Percentiles rank a stretch among this genome's conserved stretches.
phyloP scores from a whole-genome alignment of 208 protist species.

The Acanthamoeba castellanii region DNA sequence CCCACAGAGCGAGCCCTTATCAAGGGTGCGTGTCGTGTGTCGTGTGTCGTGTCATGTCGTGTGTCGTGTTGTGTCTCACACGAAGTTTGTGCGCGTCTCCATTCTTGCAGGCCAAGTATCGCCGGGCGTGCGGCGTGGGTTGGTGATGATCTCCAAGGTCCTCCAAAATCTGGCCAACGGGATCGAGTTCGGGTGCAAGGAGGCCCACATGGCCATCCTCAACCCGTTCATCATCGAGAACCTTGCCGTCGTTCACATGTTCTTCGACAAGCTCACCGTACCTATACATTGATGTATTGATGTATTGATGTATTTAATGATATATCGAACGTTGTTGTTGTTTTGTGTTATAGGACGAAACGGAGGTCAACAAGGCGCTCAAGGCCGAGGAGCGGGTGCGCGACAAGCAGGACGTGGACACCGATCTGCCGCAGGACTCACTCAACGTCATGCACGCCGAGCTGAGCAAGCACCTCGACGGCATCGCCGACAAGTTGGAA shows the following conservation, averaged over 20 bases:
- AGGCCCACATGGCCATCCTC: constrained; percentile 81
- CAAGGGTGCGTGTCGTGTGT: neutral
- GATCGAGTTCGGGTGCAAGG: constrained; percentile 80
- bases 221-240: constrained; percentile 84
- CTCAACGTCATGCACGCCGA: neutral
- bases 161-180: constrained; percentile 87
- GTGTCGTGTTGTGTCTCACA: too few relatives aligned
- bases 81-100: too few relatives aligned
- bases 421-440: constrained; percentile 24
- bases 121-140: neutral
- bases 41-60: too few relatives aligned
- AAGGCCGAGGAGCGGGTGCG: neutral
- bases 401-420: neutral
- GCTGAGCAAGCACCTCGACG: constrained; percentile 17
- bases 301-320: too few relatives aligned
- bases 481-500: constrained; percentile 1
- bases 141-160: constrained; percentile 85
- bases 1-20: constrained; percentile 42
- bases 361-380: constrained; percentile 17
- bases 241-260: neutral
- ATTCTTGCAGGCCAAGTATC: neutral
- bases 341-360: neutral
- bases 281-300: too few relatives aligned
- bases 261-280: constrained; percentile 66
- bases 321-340: neutral